Percentiles rank a stretch among this genome's conserved stretches.
Evolutionary conservation across 176 grass and related monocot species (phyloP).

Genomic region (Pharus latifolius): DNA sequence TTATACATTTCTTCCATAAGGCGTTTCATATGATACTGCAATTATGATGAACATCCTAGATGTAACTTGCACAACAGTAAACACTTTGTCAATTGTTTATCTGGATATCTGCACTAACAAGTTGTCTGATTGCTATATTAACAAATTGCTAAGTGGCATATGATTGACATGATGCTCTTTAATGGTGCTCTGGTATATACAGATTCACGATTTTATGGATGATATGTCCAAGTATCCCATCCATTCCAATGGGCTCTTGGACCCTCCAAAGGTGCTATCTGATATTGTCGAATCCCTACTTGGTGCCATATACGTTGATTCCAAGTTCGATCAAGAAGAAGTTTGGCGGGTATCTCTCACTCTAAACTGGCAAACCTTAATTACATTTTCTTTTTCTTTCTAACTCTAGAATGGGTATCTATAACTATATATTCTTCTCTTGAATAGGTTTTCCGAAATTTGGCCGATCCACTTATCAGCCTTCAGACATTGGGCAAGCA

Average conservation of each 20-base stretch:
- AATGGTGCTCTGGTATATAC: not conserved
- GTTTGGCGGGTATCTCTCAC: conserved; percentile 41
- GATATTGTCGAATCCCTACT: conserved; percentile 66
- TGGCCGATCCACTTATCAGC: conserved; percentile 49
- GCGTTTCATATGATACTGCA: too few relatives aligned
- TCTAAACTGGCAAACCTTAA: not conserved
- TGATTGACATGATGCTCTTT: not conserved
- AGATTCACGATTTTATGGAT: conserved; percentile 51
- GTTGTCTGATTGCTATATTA: not conserved
- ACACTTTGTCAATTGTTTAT: not conserved
- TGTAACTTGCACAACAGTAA: too few relatives aligned
- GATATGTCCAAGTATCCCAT: conserved; percentile 35
- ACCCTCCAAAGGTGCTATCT: conserved; percentile 53
- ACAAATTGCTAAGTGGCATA: not conserved
- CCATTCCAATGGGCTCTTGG: conserved; percentile 61
- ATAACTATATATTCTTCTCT: not conserved
- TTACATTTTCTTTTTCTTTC: not conserved
- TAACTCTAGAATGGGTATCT: not conserved
- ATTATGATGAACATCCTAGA: too few relatives aligned
- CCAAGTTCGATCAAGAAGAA: conserved; percentile 33
- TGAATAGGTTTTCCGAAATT: conserved; percentile 46
- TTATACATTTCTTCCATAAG: too few relatives aligned
- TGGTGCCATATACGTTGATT: conserved; percentile 50
- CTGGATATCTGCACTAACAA: not conserved
- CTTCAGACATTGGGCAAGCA: conserved; percentile 51